A percentile compares a stretch with the other conserved stretches of the same genome.
Conservation (phyloP, 129 eudicot species). For the Escallonia rubra region DNA sequence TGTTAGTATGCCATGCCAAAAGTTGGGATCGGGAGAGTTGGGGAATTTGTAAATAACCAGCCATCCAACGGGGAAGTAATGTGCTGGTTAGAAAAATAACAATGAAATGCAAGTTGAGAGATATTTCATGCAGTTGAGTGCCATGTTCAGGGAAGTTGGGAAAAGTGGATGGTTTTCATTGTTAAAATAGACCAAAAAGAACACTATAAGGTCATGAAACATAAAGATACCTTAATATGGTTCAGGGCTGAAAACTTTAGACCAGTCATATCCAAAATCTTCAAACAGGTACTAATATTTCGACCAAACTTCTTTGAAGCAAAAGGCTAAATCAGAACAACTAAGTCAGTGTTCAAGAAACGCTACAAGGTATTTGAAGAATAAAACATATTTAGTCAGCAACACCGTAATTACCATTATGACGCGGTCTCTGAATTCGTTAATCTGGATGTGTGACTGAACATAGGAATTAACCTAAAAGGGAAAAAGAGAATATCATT, state of each 20-base stretch:
- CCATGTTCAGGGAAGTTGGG: too few species aligned
- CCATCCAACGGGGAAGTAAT: too few species aligned
- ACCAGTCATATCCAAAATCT: constrained; percentile 91
- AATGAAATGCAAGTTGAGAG: too few species aligned
- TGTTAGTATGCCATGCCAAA: too few species aligned
- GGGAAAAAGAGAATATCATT: constrained; percentile 3
- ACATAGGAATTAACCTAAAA: constrained; percentile 79
- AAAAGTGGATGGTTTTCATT: too few species aligned
- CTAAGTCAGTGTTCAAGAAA: constrained; percentile 2
- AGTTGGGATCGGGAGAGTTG: too few species aligned
- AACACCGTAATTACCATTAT: constrained; percentile 51
- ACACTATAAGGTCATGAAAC: too few species aligned
- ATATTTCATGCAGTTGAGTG: too few species aligned
- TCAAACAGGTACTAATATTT: constrained; percentile 71
- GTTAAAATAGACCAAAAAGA: too few species aligned
- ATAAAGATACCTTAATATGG: constrained; percentile 63
- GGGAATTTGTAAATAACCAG: too few species aligned
- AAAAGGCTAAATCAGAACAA: constrained; percentile 47
- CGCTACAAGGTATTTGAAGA: constrained; percentile 3
- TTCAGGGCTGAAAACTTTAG: constrained; percentile 82
- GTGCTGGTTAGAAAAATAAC: too few species aligned
- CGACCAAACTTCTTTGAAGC: constrained; percentile 65
- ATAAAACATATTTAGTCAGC: constrained; percentile 7
- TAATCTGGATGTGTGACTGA: constrained; percentile 97
- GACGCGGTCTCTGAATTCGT: constrained; percentile 92